A percentile compares a stretch with the other conserved stretches of the same genome.
phyloP scores from a whole-genome alignment of 2,329 filamentous ascomycete species.

The Tolypocladium pustulatum region DNA sequence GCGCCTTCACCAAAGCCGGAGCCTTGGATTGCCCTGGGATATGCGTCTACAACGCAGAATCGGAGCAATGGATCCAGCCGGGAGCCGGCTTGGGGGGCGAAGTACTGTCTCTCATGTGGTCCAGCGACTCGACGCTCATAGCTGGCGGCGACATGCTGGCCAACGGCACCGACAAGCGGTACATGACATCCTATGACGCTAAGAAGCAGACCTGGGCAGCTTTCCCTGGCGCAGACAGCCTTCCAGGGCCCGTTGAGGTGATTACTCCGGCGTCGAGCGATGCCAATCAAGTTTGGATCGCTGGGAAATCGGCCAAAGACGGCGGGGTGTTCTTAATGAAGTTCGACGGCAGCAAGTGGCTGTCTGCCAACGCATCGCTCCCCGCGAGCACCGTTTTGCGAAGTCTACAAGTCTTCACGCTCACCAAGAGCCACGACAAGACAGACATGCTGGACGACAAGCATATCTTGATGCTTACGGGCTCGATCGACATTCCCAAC shows the following conservation, averaged over 20 bases:
- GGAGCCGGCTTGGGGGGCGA: constrained; percentile 61
- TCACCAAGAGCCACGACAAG: constrained; percentile 56
- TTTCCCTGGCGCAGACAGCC: constrained; percentile 48
- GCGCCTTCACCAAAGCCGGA: constrained; percentile 74
- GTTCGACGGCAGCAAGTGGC: constrained; percentile 66
- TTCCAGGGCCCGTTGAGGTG: constrained; percentile 73
- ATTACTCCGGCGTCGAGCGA: constrained; percentile 65
- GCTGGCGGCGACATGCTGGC: constrained; percentile 68
- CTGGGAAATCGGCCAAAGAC: constrained; percentile 54
- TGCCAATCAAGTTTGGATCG: constrained; percentile 68
- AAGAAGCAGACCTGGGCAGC: constrained; percentile 55
- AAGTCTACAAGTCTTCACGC: constrained; percentile 69
- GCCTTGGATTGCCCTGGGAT: constrained; percentile 72
- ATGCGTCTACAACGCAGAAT: constrained; percentile 64
- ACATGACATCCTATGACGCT: constrained; percentile 63
- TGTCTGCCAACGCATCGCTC: constrained; percentile 52
- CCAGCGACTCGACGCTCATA: constrained; percentile 58
- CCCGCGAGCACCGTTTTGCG: constrained; percentile 57
- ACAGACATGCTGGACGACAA: constrained; percentile 53
- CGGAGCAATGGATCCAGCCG: constrained; percentile 69
- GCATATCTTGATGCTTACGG: constrained; percentile 74
- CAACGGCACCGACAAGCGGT: constrained; percentile 49
- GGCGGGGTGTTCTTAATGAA: constrained; percentile 71
- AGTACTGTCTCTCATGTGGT: constrained; percentile 67
- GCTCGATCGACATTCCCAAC: constrained; percentile 61